These are phyloP conservation scores for Auxenochlorella pyrenoidosa DNA, from an alignment of 139 green algal species.

Conservation along the genomic window DNA sequence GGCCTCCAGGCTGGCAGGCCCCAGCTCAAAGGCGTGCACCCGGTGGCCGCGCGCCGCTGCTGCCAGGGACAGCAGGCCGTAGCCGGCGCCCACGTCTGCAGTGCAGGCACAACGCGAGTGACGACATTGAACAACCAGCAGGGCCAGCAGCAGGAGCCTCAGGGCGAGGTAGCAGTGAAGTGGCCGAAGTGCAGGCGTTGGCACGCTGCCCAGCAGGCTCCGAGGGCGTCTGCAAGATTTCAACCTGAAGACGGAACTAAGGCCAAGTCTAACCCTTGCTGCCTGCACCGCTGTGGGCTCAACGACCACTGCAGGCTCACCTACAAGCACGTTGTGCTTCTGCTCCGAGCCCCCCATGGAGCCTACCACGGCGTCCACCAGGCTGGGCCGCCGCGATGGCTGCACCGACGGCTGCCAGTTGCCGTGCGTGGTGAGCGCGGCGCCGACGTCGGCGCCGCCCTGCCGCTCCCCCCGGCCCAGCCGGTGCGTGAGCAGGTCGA, in stretches of 20 bases:
- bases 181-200: no score
- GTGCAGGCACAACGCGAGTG: not conserved
- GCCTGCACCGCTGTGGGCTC: no score
- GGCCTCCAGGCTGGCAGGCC: constrained; percentile 52
- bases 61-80: constrained; percentile 80
- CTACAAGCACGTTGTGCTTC: constrained; percentile 32
- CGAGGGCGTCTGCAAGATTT: no score
- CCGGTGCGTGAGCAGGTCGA: constrained; percentile 70
- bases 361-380: constrained; percentile 82
- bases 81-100: constrained; percentile 80
- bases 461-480: constrained; percentile 47
- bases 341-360: constrained; percentile 53
- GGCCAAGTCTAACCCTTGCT: no score
- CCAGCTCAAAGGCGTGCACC: constrained; percentile 81
- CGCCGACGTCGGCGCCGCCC: constrained; percentile 67
- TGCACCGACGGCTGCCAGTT: constrained; percentile 78
- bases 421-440: constrained; percentile 69
- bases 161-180: no score
- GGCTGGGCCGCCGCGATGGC: constrained; percentile 60
- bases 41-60: constrained; percentile 75
- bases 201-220: no score
- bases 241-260: no score
- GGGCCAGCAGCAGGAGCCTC: not conserved
- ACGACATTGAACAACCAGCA: no score
- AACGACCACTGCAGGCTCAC: not conserved